Percentiles rank a stretch among this genome's conserved stretches.
These are phyloP conservation scores for Lycium barbarum DNA, from an alignment of 257 asterid species.

Conservation along the genomic window DNA sequence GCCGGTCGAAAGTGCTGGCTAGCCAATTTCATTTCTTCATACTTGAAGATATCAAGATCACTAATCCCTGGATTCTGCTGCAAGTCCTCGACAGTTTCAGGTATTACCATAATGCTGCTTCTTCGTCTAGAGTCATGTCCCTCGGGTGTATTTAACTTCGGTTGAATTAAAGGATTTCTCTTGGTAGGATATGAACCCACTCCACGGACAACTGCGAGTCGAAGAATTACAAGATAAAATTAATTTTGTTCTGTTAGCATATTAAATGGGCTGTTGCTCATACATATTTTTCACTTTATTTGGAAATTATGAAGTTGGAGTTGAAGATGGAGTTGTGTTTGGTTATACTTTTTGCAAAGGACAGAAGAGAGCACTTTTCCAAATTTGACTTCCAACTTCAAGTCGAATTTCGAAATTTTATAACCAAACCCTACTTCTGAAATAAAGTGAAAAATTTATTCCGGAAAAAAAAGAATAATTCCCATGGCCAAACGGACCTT, in stretches of 20 bases:
- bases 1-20: conserved; percentile 82
- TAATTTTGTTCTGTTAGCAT: not conserved
- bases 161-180: conserved; percentile 45
- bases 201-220: conserved; percentile 37
- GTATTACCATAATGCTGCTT: conserved; percentile 52
- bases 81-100: conserved; percentile 74
- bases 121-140: conserved; percentile 33
- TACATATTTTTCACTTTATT: too few relatives aligned
- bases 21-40: conserved; percentile 92
- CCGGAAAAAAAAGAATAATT: too few relatives aligned
- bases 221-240: conserved; percentile 23
- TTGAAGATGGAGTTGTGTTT: too few relatives aligned
- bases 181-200: conserved; percentile 46
- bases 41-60: conserved; percentile 81
- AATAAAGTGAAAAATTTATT: too few relatives aligned
- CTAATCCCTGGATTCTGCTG: conserved; percentile 71
- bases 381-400: too few relatives aligned
- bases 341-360: too few relatives aligned
- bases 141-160: conserved; percentile 29
- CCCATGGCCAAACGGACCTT: too few relatives aligned
- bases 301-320: too few relatives aligned
- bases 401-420: too few relatives aligned
- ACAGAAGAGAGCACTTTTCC: too few relatives aligned
- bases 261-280: too few relatives aligned
- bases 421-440: too few relatives aligned